phyloP scores from a whole-genome alignment of 1,139 yeast genomes.

The Zygotorulaspora mrakii region DNA sequence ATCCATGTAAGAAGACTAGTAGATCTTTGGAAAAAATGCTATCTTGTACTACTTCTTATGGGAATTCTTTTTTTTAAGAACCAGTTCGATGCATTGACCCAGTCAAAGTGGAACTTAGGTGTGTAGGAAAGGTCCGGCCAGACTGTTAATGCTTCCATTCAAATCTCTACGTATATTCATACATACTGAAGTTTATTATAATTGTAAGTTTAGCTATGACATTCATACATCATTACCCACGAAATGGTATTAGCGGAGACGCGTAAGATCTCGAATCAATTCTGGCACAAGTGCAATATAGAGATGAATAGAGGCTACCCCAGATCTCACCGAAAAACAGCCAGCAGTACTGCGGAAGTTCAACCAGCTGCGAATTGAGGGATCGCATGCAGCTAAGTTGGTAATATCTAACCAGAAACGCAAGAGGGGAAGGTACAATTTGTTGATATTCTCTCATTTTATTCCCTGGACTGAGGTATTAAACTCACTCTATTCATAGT shows the following conservation, averaged over 20 bases:
- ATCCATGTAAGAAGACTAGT: slow-evolving; percentile 12
- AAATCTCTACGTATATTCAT: too few relatives aligned
- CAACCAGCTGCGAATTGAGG: neutral
- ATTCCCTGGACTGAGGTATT: slow-evolving; percentile 7
- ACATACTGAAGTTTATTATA: too few relatives aligned
- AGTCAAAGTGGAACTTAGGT: slow-evolving; percentile 5
- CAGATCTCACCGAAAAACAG: neutral
- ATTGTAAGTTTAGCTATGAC: too few relatives aligned
- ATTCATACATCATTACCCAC: neutral
- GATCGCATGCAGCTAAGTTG: slow-evolving; percentile 3
- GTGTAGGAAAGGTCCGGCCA: too few relatives aligned
- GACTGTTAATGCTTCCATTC: too few relatives aligned
- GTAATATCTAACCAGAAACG: neutral
- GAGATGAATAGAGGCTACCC: too few relatives aligned
- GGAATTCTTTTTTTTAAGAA: slow-evolving; percentile 23
- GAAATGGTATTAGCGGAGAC: neutral
- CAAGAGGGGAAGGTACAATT: slow-evolving; percentile 1
- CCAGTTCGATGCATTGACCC: slow-evolving; percentile 8
- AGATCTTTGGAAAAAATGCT: slow-evolving; percentile 26
- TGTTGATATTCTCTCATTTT: slow-evolving; percentile 8
- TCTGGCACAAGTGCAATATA: neutral
- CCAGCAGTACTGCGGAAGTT: neutral
- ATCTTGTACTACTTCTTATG: slow-evolving; percentile 20
- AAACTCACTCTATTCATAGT: neutral
- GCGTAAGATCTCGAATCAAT: neutral